Percentiles rank a stretch among this genome's conserved stretches.
These are phyloP conservation scores for Hymenoscyphus scutula DNA, from an alignment of 2,329 filamentous ascomycete species.

Conservation along the genomic window DNA sequence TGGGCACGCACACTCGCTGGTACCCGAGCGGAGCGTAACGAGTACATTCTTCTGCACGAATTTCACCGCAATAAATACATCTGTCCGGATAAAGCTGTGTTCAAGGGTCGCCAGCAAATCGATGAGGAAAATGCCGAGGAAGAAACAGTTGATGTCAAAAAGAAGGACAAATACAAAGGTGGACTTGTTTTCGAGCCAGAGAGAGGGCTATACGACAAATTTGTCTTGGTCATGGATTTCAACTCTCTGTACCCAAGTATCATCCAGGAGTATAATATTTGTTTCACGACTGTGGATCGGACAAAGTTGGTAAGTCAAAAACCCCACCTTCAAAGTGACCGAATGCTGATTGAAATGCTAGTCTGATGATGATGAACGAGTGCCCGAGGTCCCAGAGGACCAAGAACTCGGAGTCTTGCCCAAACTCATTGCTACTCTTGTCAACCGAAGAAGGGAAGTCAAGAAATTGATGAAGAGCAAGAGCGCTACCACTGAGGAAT, in stretches of 20 bases:
- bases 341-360: slow-evolving; percentile 36
- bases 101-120: slow-evolving; percentile 68
- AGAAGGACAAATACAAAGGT: slow-evolving; percentile 99
- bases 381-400: slow-evolving; percentile 80
- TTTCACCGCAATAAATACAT: slow-evolving; percentile 98
- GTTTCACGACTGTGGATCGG: slow-evolving; percentile 94
- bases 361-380: slow-evolving; percentile 78
- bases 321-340: no score
- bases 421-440: slow-evolving; percentile 85
- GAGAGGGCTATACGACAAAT: slow-evolving; percentile 96
- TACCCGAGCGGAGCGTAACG: slow-evolving; percentile 94
- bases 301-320: slow-evolving; percentile 59
- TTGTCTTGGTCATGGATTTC: slow-evolving; percentile 99
- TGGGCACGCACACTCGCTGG: slow-evolving; percentile 96
- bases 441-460: slow-evolving; percentile 83
- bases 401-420: slow-evolving; percentile 84
- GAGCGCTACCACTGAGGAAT: slow-evolving; percentile 76
- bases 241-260: slow-evolving; percentile 99
- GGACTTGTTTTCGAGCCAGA: slow-evolving; percentile 98
- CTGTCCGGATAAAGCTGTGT: slow-evolving; percentile 89
- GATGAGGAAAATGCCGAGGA: slow-evolving; percentile 72
- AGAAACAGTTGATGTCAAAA: slow-evolving; percentile 72
- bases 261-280: slow-evolving; percentile 99
- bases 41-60: slow-evolving; percentile 97
- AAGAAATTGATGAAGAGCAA: slow-evolving; percentile 98